Conservation (phyloP, 257 asterid genomes). For the Ilex asprella region DNA sequence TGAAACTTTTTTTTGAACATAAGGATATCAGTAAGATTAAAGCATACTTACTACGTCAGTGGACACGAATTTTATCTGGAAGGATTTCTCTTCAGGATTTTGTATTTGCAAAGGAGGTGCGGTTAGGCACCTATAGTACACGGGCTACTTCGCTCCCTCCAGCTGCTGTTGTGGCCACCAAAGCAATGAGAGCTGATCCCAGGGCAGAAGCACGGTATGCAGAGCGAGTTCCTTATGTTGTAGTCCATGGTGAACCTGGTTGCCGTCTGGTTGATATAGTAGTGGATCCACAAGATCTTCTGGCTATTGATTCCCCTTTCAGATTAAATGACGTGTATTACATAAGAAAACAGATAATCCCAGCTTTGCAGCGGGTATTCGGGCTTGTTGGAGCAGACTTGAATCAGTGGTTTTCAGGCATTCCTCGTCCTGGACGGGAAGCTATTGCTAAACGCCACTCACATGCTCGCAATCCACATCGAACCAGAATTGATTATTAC, state of each 20-base stretch:
- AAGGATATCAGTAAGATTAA: conserved; percentile 63
- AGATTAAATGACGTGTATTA: conserved; percentile 77
- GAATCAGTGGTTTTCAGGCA: conserved; percentile 73
- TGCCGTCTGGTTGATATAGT: conserved; percentile 87
- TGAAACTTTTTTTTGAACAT: conserved; percentile 70
- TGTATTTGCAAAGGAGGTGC: conserved; percentile 93
- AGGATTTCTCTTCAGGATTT: conserved; percentile 84
- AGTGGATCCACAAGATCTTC: conserved; percentile 74
- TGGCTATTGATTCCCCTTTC: conserved; percentile 67
- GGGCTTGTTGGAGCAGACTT: conserved; percentile 90
- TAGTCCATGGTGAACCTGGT: conserved; percentile 94
- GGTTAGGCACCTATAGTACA: conserved; percentile 80
- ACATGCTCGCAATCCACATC: conserved; percentile 35
- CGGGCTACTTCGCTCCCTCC: conserved; percentile 75
- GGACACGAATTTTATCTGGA: conserved; percentile 80
- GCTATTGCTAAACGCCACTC: conserved; percentile 45
- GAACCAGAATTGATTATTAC: conserved; percentile 75
- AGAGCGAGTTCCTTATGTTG: conserved; percentile 88
- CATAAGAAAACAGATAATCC: conserved; percentile 87
- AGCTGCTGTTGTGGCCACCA: conserved; percentile 91
- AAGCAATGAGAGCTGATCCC: conserved; percentile 75
- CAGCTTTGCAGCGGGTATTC: conserved; percentile 80
- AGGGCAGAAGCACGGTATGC: conserved; percentile 96
- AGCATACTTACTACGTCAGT: conserved; percentile 70
- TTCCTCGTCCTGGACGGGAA: conserved; percentile 81